Evolutionary conservation across 176 grass and related monocot genomes (phyloP).

Genomic region (Aegilops speltoides): DNA sequence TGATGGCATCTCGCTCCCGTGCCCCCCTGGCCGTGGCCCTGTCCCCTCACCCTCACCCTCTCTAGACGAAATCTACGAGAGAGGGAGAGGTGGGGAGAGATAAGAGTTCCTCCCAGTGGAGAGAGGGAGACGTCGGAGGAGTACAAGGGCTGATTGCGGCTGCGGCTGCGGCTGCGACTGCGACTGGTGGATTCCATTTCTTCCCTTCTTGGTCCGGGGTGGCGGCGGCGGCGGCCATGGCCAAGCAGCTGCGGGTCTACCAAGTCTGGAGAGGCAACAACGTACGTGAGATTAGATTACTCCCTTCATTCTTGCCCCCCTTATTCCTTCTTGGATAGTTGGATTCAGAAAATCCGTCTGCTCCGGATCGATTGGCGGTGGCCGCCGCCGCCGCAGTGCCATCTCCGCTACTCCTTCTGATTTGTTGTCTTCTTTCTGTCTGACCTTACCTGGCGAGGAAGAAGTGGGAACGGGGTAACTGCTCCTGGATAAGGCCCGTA

Average conservation of each 20-base stretch:
- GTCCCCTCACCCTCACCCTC: not conserved
- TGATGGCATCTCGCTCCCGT: constrained; percentile 25
- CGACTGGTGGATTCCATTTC: constrained; percentile 7
- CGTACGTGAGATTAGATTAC: constrained; percentile 49
- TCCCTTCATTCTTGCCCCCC: not conserved
- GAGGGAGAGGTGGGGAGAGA: not conserved
- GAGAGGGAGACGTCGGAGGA: not conserved
- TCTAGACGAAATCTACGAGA: constrained; percentile 10
- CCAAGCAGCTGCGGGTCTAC: constrained; percentile 70
- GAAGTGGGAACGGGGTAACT: not conserved
- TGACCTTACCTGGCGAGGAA: not conserved
- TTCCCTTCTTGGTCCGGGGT: not conserved
- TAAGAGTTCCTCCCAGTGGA: not conserved
- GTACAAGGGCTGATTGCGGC: not conserved
- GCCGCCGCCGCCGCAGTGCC: not conserved
- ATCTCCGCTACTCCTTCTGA: not conserved
- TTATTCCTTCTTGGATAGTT: not conserved
- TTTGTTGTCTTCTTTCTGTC: not conserved
- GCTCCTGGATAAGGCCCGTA: not conserved
- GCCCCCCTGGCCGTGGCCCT: not conserved
- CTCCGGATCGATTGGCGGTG: not conserved
- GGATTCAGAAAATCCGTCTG: not conserved
- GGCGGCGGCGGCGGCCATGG: constrained; percentile 36
- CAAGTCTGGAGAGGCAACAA: constrained; percentile 83
- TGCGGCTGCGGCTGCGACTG: not conserved